Base-by-base conservation (phyloP, 2,329 filamentous ascomycete species). In the Fusarium nygamai region DNA sequence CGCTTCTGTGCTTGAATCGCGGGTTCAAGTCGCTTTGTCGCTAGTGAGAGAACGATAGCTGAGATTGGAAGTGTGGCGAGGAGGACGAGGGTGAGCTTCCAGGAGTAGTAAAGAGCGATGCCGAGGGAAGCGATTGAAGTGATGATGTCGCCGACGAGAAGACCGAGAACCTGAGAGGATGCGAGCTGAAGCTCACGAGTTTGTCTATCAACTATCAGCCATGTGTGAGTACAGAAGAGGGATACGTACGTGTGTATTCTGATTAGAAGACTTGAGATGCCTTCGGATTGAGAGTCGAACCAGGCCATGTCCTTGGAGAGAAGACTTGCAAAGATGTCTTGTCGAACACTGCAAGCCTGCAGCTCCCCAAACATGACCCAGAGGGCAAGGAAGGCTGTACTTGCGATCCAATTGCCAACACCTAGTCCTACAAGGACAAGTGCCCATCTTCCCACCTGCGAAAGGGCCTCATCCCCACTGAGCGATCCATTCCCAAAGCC, bases 351-450 rank as follows among this genome's bases (percentile, higher is more conserved):
- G 38, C 88, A 89, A 1, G 93, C 94, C 74, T 98, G 94, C 5
- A 94, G 78, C 81, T 98, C 95, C 20, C 95, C 94, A 80, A 96
- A 96, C 0, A 88, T 80, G 36, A 96, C 85, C 91, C 95, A 98
- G 1, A 89, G 81, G 3, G 87, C 86, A 76, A 94, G 92, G 75
- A 94, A 93, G 4, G 87, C 79, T 7, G 89, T 88, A 74, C 93
- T 92, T 22, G 92, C 82, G 1, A 94, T 51, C 90, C 93, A 96
- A 53, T 89, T 91, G 0, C 84, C 88, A 0, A 85, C 80, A 0
- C 92, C 94, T 1, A 98, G 81, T 0, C 85, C 87, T 1, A 90
- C 82, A 48, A 98, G 83, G 33, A 90, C 87, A 33, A 92, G 74
- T 53, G 91, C 92, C 84, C 91, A 92, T 47, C 81, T 86, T 0